A percentile compares a stretch with the other conserved stretches of the same genome.
Conservation (phyloP, 306 rosid species). For the Cucurbita moschata region DNA sequence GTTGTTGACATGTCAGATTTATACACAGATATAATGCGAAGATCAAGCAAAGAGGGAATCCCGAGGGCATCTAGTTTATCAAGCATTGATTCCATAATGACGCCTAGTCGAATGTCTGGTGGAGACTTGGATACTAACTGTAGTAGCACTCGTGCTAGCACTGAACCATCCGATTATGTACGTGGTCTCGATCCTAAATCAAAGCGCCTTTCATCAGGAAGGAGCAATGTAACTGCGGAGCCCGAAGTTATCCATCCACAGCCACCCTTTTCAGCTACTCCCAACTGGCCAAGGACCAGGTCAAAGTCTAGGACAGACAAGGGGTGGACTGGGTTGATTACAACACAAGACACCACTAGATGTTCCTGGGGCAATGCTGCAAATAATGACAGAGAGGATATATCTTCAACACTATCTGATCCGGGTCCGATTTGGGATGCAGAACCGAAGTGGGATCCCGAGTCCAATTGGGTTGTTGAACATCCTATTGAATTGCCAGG, state of each 20-base stretch:
- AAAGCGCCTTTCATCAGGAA: slow-evolving; percentile 75
- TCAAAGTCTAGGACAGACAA: slow-evolving; percentile 86
- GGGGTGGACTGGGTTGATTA: slow-evolving; percentile 82
- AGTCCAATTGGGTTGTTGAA: slow-evolving; percentile 77
- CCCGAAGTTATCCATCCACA: slow-evolving; percentile 93
- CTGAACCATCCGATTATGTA: slow-evolving; percentile 92
- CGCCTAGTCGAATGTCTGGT: slow-evolving; percentile 87
- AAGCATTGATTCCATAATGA: slow-evolving; percentile 96
- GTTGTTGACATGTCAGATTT: slow-evolving; percentile 80
- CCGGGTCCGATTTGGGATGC: slow-evolving; percentile 99
- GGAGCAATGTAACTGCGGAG: slow-evolving; percentile 66
- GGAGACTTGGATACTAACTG: slow-evolving; percentile 67
- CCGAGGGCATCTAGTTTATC: slow-evolving; percentile 98
- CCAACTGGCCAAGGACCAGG: slow-evolving; percentile 97
- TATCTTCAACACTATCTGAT: slow-evolving; percentile 89
- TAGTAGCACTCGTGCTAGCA: slow-evolving; percentile 64
- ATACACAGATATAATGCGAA: slow-evolving; percentile 68
- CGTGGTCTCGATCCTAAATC: slow-evolving; percentile 94
- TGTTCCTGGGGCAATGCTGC: slow-evolving; percentile 66
- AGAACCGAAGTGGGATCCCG: slow-evolving; percentile 93
- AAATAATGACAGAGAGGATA: slow-evolving; percentile 81
- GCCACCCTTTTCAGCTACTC: slow-evolving; percentile 78
- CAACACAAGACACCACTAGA: slow-evolving; percentile 64
- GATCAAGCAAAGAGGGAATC: slow-evolving; percentile 75
- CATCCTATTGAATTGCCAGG: slow-evolving; percentile 88